A percentile compares a stretch with the other conserved stretches of the same genome.
Evolutionary conservation across 2,329 filamentous ascomycete genomes (phyloP).

Genomic region (Septoria linicola): DNA sequence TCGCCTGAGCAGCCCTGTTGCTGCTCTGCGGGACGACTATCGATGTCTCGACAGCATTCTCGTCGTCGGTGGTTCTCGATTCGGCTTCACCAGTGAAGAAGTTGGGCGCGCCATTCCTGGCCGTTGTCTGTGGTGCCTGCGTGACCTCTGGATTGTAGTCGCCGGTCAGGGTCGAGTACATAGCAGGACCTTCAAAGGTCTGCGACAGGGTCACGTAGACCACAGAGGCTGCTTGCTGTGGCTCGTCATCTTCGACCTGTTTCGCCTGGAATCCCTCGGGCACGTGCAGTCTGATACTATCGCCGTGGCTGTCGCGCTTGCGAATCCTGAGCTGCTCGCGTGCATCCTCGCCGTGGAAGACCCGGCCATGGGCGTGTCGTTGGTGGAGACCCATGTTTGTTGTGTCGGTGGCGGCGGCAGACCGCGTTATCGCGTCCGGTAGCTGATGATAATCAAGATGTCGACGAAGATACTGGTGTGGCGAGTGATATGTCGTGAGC

Average conservation of each 20-base stretch:
- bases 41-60: slow-evolving; percentile 13
- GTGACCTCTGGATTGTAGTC: slow-evolving; percentile 14
- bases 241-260: slow-evolving; percentile 4
- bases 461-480: neutral
- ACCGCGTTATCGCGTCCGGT: slow-evolving; percentile 4
- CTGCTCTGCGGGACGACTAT: slow-evolving; percentile 20
- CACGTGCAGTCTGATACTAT: slow-evolving; percentile 30
- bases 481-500: neutral
- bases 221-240: slow-evolving; percentile 41
- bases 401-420: slow-evolving; percentile 10
- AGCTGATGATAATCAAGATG: too few species aligned
- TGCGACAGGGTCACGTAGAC: slow-evolving; percentile 55
- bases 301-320: slow-evolving; percentile 33
- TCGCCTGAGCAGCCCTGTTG: slow-evolving; percentile 11
- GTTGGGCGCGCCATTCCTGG: slow-evolving; percentile 20
- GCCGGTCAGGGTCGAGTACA: slow-evolving; percentile 33
- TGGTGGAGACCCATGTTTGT: slow-evolving; percentile 35
- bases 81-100: slow-evolving; percentile 18
- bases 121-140: slow-evolving; percentile 19
- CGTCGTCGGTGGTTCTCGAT: slow-evolving; percentile 12
- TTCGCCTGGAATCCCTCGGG: slow-evolving; percentile 28
- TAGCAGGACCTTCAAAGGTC: slow-evolving; percentile 52
- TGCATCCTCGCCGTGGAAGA: slow-evolving; percentile 32
- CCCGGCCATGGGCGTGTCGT: slow-evolving; percentile 32
- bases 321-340: slow-evolving; percentile 27